phyloP scores from a whole-genome alignment of 2,329 filamentous ascomycete genomes.

The Didymella pomorum region DNA sequence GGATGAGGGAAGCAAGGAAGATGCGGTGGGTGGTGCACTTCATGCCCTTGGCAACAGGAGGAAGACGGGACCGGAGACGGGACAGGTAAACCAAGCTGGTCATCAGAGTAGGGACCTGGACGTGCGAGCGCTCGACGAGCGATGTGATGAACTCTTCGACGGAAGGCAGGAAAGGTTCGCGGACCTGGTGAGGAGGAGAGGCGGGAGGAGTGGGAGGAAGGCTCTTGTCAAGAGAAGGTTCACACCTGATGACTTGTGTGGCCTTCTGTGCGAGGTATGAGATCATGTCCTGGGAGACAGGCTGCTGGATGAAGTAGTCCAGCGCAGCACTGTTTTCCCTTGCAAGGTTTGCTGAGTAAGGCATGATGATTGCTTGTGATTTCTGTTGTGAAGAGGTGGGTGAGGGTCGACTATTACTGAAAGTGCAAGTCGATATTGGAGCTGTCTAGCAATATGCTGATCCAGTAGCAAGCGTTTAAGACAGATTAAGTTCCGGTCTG shows the following conservation, averaged over 20 bases:
- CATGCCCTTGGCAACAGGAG: slow-evolving; percentile 94
- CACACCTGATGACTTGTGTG: slow-evolving; percentile 80
- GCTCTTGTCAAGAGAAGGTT: slow-evolving; percentile 60
- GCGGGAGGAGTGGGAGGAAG: slow-evolving; percentile 67
- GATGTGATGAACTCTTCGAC: slow-evolving; percentile 92
- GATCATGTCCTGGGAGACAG: slow-evolving; percentile 80
- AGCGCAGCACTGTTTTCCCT: slow-evolving; percentile 74
- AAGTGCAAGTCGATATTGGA: slow-evolving; percentile 12
- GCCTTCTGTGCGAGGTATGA: slow-evolving; percentile 77
- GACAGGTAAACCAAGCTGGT: slow-evolving; percentile 92
- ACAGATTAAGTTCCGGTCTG: slow-evolving; percentile 45
- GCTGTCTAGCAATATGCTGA: slow-evolving; percentile 28
- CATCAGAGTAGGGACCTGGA: slow-evolving; percentile 97
- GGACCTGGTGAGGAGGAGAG: slow-evolving; percentile 64
- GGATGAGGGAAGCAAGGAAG: slow-evolving; percentile 87
- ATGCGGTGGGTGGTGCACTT: slow-evolving; percentile 97
- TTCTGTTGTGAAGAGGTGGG: slow-evolving; percentile 22
- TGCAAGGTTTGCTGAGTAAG: slow-evolving; percentile 54
- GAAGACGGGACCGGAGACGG: slow-evolving; percentile 82
- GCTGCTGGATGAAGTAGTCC: slow-evolving; percentile 80
- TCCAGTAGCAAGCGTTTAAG: slow-evolving; percentile 21
- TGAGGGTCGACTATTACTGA: slow-evolving; percentile 18
- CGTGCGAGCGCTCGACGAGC: slow-evolving; percentile 89
- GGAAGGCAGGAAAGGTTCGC: slow-evolving; percentile 69
- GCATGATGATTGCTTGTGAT: slow-evolving; percentile 49